Percentiles rank a stretch among this genome's conserved stretches.
Evolutionary conservation across 805 yeast species (phyloP).

Genomic region (Yarrowia deformans): DNA sequence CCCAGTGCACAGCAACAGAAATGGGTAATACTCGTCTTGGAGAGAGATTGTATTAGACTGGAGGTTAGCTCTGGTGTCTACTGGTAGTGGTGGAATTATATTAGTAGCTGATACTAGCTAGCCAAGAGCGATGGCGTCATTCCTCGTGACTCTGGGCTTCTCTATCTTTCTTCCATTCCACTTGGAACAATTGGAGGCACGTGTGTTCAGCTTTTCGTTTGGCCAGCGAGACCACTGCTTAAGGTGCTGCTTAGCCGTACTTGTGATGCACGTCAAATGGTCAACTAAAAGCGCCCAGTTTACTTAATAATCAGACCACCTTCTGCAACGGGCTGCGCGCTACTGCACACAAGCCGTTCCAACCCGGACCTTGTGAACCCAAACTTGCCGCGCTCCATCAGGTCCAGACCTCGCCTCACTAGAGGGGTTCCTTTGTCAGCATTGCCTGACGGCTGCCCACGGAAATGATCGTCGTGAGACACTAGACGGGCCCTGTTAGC

Average conservation of each 20-base stretch:
- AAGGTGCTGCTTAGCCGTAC: neutral
- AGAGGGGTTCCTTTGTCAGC: neutral
- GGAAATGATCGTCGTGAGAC: neutral
- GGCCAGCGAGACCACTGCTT: neutral
- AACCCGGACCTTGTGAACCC: neutral
- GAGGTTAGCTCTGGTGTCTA: neutral
- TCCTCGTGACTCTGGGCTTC: neutral
- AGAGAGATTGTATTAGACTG: neutral
- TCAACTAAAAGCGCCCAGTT: neutral
- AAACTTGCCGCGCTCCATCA: neutral
- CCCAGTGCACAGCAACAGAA: neutral
- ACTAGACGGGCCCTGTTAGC: neutral
- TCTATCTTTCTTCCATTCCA: neutral
- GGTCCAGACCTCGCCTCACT: neutral
- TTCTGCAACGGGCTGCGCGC: conserved; percentile 22
- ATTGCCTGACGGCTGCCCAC: neutral
- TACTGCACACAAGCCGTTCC: conserved; percentile 29
- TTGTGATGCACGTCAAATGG: neutral
- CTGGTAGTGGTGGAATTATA: too few relatives aligned
- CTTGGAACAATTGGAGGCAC: neutral
- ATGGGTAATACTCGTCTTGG: too few relatives aligned
- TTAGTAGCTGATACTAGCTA: conserved; percentile 17
- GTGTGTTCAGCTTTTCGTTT: neutral
- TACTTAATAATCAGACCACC: conserved; percentile 21
- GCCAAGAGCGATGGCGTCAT: neutral